These are phyloP conservation scores for Helicocarpus griseus DNA, from an alignment of 2,329 filamentous ascomycete species.

Conservation along the genomic window DNA sequence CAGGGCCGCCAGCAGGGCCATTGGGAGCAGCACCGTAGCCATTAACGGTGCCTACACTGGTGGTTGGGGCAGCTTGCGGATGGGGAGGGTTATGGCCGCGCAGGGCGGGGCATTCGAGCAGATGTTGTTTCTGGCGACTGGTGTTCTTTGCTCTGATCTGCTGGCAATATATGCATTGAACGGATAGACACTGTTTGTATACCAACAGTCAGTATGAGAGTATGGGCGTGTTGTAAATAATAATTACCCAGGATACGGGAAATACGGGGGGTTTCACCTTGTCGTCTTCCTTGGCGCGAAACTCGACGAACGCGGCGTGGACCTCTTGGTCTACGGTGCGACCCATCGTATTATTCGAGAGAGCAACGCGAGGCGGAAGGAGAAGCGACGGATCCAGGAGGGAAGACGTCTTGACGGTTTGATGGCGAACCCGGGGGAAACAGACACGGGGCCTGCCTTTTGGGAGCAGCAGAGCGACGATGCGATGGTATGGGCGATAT, in stretches of 20 bases:
- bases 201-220: slow-evolving; percentile 24
- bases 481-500: neutral
- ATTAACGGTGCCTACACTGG: slow-evolving; percentile 32
- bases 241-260: slow-evolving; percentile 27
- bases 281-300: slow-evolving; percentile 44
- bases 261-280: slow-evolving; percentile 32
- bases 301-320: slow-evolving; percentile 44
- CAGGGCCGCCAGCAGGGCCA: slow-evolving; percentile 21
- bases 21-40: slow-evolving; percentile 35
- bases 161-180: slow-evolving; percentile 45
- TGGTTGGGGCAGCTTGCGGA: slow-evolving; percentile 29
- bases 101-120: slow-evolving; percentile 41
- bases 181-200: slow-evolving; percentile 37
- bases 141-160: slow-evolving; percentile 45
- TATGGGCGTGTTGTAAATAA: slow-evolving; percentile 27
- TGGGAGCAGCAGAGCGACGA: neutral
- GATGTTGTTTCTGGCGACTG: slow-evolving; percentile 42
- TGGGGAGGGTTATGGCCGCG: slow-evolving; percentile 37
- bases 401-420: slow-evolving; percentile 12
- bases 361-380: slow-evolving; percentile 13
- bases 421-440: slow-evolving; percentile 8
- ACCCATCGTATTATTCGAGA: slow-evolving; percentile 31
- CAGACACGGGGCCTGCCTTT: slow-evolving; percentile 9
- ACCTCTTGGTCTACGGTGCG: slow-evolving; percentile 44
- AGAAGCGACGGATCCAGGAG: slow-evolving; percentile 13